These are phyloP conservation scores for Sporothrix euskadiensis DNA, from an alignment of 2,329 filamentous ascomycete species.

Conservation along the genomic window DNA sequence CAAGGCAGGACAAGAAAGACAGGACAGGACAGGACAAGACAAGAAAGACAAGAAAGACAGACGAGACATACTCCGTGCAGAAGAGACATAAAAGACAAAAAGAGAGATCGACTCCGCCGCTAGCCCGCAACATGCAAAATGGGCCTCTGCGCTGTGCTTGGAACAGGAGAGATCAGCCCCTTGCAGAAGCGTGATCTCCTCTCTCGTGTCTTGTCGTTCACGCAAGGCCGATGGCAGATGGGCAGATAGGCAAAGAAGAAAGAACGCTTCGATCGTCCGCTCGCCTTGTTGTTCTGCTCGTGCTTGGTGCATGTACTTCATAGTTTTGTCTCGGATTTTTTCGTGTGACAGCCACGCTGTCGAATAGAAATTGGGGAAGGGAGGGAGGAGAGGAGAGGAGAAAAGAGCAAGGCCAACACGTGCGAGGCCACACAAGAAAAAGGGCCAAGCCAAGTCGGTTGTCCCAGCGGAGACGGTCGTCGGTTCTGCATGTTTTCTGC, in stretches of 20 bases:
- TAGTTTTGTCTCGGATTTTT: slow-evolving; percentile 5
- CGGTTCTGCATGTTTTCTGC: slow-evolving; percentile 1
- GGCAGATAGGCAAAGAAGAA: not conserved
- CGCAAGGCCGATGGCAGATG: not conserved
- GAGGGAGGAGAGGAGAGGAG: too few relatives aligned
- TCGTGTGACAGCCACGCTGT: slow-evolving; percentile 12
- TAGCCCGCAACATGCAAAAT: slow-evolving; percentile 7
- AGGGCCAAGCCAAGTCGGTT: not conserved
- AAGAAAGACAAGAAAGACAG: not conserved
- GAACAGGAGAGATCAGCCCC: slow-evolving; percentile 17
- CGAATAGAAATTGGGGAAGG: not conserved
- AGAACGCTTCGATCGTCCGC: not conserved
- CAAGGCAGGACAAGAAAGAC: not conserved
- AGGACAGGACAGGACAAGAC: too few relatives aligned
- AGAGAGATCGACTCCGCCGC: slow-evolving; percentile 1
- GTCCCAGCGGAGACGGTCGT: not conserved
- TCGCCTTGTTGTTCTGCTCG: not conserved
- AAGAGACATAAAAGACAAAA: not conserved
- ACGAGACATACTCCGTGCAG: not conserved
- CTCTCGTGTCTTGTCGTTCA: not conserved
- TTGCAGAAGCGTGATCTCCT: slow-evolving; percentile 15
- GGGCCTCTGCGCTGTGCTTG: not conserved
- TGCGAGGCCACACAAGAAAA: not conserved
- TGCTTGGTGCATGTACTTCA: not conserved
- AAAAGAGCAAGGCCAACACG: not conserved